Base-by-base conservation (phyloP, 352 stramenopile species). In the Phytophthora palmivora region DNA sequence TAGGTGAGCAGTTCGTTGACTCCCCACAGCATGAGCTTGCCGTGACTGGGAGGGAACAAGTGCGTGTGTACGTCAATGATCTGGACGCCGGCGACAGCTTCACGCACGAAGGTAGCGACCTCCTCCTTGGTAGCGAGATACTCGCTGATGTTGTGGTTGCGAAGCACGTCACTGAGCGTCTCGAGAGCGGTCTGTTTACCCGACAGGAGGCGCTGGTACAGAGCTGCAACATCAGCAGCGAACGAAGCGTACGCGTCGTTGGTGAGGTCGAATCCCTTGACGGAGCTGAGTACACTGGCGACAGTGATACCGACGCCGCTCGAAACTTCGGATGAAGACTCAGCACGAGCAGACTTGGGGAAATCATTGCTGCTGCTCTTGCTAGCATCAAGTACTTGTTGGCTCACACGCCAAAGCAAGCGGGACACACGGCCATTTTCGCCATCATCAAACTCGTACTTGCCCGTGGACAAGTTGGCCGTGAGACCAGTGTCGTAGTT, bases 1-100 rank as follows among this genome's bases (percentile, higher is more conserved):
- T 98, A 98, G 18, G 92, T 98, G 26, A 98, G 76, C 34, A 98
- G 70, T 61, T 97, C 92, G 72, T 98, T 92, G 41, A 98, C 90
- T 21, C 92, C 94, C 87, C 88, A 98, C 1, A 97, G 83, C 82
- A 96, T 97, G 34, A 98, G 77, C 46, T 87, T 74, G 19, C 89
- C 91, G 65, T 98, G 94, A 21, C 76, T 89, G 11, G 92, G 90
- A 37, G 95, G 95, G 48, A 98, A 93, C 22, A 98, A 70, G 69
- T 98, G 93, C 48, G 95, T 98, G 71, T 98, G 95, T 45, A 98
- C 72, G 26, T 80, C 63, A 43, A 77, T 72, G 21, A 72, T 65
- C 32, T 74, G 38, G 36, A 75, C 69, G 7, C 41, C 70, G 15
- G 66, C 69, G 9, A 82, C 69, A n/a, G 64, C 54, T 32, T 77